Percentiles rank a stretch among this genome's conserved stretches.
Evolutionary conservation across 805 yeast species (phyloP).

Genomic region (Priceomyces haplophilus): DNA sequence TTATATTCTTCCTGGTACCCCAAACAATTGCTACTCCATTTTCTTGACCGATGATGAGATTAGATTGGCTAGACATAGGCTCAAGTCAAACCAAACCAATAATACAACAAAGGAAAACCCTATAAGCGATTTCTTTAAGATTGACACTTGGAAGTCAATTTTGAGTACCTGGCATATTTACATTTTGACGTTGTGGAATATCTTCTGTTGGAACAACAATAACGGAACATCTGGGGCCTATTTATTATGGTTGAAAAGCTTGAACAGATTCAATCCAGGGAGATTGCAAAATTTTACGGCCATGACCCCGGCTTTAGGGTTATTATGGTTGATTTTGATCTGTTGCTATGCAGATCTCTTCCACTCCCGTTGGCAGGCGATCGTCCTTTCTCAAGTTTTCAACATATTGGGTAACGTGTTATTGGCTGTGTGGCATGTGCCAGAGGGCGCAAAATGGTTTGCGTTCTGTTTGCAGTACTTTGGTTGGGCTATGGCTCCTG

Average conservation of each 20-base stretch:
- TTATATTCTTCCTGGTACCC: conserved; percentile 60
- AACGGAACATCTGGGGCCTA: conserved; percentile 38
- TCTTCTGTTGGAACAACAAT: conserved; percentile 57
- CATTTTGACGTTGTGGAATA: conserved; percentile 48
- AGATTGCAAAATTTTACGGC: conserved; percentile 36
- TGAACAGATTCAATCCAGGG: conserved; percentile 27
- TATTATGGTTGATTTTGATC: conserved; percentile 26
- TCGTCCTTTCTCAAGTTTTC: conserved; percentile 47
- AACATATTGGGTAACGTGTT: conserved; percentile 50
- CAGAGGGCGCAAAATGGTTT: conserved; percentile 53
- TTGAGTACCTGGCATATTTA: conserved; percentile 56
- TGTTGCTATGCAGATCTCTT: conserved; percentile 30
- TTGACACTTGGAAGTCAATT: conserved; percentile 26
- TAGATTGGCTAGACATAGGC: conserved; percentile 17
- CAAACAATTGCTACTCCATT: conserved; percentile 32
- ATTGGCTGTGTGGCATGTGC: conserved; percentile 54
- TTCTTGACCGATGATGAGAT: conserved; percentile 27
- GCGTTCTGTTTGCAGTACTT: conserved; percentile 54
- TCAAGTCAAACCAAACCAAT: conserved; percentile 13
- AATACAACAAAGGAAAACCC: conserved; percentile 14
- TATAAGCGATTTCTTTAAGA: conserved; percentile 33
- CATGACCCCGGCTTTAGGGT: conserved; percentile 39
- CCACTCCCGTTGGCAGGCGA: conserved; percentile 46
- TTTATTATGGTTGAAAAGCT: conserved; percentile 47
- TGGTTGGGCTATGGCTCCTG: conserved; percentile 58